phyloP scores from a whole-genome alignment of 805 yeast species.

The Spathaspora sp. region DNA sequence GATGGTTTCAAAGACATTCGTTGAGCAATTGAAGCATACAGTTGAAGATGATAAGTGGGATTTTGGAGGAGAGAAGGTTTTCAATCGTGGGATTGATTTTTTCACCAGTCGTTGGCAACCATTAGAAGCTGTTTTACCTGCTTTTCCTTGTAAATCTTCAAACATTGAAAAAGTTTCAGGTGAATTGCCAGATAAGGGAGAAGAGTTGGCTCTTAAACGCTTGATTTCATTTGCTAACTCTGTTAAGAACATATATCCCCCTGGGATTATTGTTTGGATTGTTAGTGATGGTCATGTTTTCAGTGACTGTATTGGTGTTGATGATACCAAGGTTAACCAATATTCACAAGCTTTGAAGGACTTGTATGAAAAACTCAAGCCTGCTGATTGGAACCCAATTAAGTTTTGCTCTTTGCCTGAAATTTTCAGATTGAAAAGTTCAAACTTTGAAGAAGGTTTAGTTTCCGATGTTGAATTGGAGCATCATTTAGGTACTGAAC shows the following conservation, averaged over 20 bases:
- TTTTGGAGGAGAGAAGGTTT: constrained; percentile 40
- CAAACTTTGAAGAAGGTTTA: constrained; percentile 10
- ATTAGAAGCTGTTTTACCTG: constrained; percentile 58
- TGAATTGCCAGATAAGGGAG: constrained; percentile 51
- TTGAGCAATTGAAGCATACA: constrained; percentile 44
- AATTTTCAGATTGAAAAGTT: constrained; percentile 22
- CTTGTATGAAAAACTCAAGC: constrained; percentile 36
- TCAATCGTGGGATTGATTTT: constrained; percentile 39
- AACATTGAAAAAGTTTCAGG: constrained; percentile 50
- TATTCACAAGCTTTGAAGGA: constrained; percentile 44
- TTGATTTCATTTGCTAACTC: constrained; percentile 27
- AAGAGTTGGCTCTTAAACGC: constrained; percentile 29
- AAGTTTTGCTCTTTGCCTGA: constrained; percentile 33
- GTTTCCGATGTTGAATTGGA: constrained; percentile 20
- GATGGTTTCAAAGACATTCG: constrained; percentile 40
- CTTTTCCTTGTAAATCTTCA: constrained; percentile 65
- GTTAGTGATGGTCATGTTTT: constrained; percentile 67
- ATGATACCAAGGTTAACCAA: constrained; percentile 48
- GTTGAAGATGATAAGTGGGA: constrained; percentile 49
- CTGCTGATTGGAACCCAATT: constrained; percentile 22
- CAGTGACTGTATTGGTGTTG: constrained; percentile 60
- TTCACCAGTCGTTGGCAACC: constrained; percentile 46
- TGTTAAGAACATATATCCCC: constrained; percentile 41
- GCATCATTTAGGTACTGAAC: constrained; percentile 30
- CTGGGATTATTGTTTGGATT: constrained; percentile 53